Percentiles rank a stretch among this genome's conserved stretches.
These are phyloP conservation scores for Sugiyamaella smithiae DNA, from an alignment of 805 yeast species.

Conservation along the genomic window DNA sequence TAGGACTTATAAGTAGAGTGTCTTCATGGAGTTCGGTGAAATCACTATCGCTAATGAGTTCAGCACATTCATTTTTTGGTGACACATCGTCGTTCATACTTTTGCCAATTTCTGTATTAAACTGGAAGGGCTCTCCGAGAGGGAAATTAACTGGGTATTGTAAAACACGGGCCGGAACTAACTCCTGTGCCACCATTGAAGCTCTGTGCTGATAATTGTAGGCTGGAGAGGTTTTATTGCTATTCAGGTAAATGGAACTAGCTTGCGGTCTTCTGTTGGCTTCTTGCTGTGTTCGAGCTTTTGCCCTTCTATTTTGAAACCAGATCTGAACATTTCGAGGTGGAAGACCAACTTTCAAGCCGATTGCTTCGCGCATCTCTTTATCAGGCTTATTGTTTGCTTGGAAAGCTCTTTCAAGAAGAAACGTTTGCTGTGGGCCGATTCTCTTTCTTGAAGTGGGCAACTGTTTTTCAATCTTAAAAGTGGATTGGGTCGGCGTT, in stretches of 20 bases:
- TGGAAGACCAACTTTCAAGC: conserved; percentile 70
- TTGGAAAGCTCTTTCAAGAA: conserved; percentile 66
- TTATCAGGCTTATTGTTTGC: conserved; percentile 73
- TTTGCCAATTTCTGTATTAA: too few relatives aligned
- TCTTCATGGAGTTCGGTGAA: conserved; percentile 7
- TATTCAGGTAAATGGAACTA: too few relatives aligned
- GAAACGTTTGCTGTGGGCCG: conserved; percentile 40
- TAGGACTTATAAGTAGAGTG: conserved; percentile 8
- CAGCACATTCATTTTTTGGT: too few relatives aligned
- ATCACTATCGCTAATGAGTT: conserved; percentile 9
- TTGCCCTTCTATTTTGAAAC: conserved; percentile 81
- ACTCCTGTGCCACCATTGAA: too few relatives aligned
- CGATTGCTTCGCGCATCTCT: conserved; percentile 63
- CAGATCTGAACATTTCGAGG: conserved; percentile 87
- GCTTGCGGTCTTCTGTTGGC: not conserved
- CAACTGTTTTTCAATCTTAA: not conserved
- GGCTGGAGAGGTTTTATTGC: too few relatives aligned
- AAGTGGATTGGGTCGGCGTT: not conserved
- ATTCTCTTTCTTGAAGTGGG: conserved; percentile 29
- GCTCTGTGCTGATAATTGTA: too few relatives aligned
- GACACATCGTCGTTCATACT: too few relatives aligned
- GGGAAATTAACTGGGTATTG: too few relatives aligned
- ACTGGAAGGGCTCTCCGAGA: too few relatives aligned
- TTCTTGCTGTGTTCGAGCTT: conserved; percentile 32
- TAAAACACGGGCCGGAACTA: too few relatives aligned